Conservation (phyloP, 2,329 filamentous ascomycete species). For the Lecanoromycetidae sp. region DNA sequence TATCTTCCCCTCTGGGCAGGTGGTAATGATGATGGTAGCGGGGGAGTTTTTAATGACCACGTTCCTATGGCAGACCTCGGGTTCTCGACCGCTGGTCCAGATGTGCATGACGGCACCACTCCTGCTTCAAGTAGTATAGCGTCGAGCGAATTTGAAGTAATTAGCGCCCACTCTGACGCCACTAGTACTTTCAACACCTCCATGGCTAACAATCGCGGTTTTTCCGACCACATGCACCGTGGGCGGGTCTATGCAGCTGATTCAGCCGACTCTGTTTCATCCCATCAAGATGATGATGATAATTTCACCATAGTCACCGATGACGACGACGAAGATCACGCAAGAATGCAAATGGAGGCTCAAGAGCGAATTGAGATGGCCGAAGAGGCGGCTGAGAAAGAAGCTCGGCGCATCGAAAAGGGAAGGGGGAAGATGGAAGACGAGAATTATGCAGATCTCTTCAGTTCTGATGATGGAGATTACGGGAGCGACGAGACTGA, state of each 20-base stretch:
- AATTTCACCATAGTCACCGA: conserved; percentile 6
- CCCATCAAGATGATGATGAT: conserved; percentile 1
- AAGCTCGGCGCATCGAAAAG: background rate
- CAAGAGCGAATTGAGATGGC: conserved; percentile 6
- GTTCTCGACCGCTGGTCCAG: conserved; percentile 27
- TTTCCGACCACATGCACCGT: conserved; percentile 10
- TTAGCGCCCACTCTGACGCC: conserved; percentile 13
- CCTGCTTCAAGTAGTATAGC: conserved; percentile 9
- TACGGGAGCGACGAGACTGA: conserved; percentile 19
- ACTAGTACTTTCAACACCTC: conserved; percentile 17
- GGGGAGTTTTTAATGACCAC: conserved; percentile 36
- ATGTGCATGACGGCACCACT: conserved; percentile 20
- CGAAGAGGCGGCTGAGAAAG: conserved; percentile 2
- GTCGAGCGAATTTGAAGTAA: conserved; percentile 14
- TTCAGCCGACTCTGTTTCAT: conserved; percentile 1
- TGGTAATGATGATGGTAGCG: conserved; percentile 41
- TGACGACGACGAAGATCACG: conserved; percentile 10
- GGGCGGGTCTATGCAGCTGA: conserved; percentile 11
- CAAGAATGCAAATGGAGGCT: conserved; percentile 2
- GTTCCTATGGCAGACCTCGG: conserved; percentile 25
- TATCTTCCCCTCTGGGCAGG: conserved; percentile 56
- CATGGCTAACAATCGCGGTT: conserved; percentile 13
- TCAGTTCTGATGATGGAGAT: conserved; percentile 8
- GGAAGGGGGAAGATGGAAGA: conserved; percentile 6
- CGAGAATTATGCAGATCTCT: conserved; percentile 13